Evolutionary conservation across 331 rosid genomes (phyloP), one percentile per base, ranked within the genome.

Genomic region (Malus hybrid): DNA sequence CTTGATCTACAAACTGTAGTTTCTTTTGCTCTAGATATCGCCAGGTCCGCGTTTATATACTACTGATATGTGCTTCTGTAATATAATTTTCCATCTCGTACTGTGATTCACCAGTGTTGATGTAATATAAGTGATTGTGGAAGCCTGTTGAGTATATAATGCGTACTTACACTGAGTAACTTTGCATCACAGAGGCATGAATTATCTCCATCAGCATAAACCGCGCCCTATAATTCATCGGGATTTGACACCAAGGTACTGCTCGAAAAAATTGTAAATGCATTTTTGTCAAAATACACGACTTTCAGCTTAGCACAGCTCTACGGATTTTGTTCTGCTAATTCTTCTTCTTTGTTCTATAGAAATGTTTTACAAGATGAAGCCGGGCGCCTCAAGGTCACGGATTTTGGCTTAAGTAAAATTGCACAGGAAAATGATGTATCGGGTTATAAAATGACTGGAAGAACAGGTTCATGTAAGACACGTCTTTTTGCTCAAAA

Each of bases 291-390:
- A 42, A 42, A 42, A 42, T 42, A 42, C 48, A 42, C 5, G 48
- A 42, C 14, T 42, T 42, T 42, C 14, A 10, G 14, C 48, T 10
- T 42, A 42, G 48, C 14, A 42, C 10, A 42, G 14, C 14, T 4
- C 48, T 42, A 42, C 5, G 5, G 14, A 42, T 10, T 42, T 1
- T 42, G 48, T 11, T 42, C 48, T 42, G 48, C 48, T 63, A 62
- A 65, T 20, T 11, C 14, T n/a, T 34, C 55, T 39, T 73, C 42
- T 59, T 57, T 56, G 66, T 68, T 18, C 27, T 57, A 20, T 61
- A 74, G 83, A 74, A 80, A 80, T 74, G 83, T 80, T 67, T 69
- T 80, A 19, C 83, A 80, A 70, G 83, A 80, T 69, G 83, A 63
- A 74, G 72, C 80, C 8, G 83, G 80, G 19, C 36, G 76, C 3